phyloP scores from a whole-genome alignment of 106 monocot species.

The Platanthera zijinensis region DNA sequence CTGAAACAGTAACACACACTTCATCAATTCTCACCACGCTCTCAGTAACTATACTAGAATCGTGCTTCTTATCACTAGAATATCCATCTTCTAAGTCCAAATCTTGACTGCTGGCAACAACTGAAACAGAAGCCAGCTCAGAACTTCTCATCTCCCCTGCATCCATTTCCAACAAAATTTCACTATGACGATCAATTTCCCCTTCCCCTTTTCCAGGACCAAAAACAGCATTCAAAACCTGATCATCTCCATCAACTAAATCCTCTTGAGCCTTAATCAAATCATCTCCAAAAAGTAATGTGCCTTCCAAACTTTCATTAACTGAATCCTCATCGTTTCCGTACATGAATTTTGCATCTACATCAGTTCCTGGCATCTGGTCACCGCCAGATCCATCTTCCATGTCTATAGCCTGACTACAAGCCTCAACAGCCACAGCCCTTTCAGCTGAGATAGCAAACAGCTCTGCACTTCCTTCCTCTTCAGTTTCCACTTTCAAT shows the following conservation, averaged over 20 bases:
- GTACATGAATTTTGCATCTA: not conserved
- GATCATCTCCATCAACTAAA: slow-evolving; percentile 1
- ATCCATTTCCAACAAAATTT: not conserved
- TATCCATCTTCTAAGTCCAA: slow-evolving; percentile 1
- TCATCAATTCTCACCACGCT: not conserved
- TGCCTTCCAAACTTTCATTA: slow-evolving; percentile 2
- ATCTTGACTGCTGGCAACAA: not conserved
- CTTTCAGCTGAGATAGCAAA: slow-evolving; percentile 2
- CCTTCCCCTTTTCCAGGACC: not conserved
- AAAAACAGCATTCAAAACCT: not conserved
- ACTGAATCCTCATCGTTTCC: not conserved
- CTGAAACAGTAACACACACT: not conserved
- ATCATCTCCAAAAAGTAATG: not conserved
- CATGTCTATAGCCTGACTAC: not conserved
- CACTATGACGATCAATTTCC: not conserved
- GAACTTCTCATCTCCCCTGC: not conserved
- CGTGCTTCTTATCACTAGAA: slow-evolving; percentile 1
- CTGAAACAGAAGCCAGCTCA: not conserved
- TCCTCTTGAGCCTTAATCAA: not conserved
- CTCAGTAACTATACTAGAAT: not conserved
- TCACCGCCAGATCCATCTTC: not conserved
- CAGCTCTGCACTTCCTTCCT: not conserved
- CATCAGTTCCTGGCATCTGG: not conserved
- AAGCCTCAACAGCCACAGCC: not conserved
- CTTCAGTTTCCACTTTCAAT: not conserved